Conservation (phyloP, 2,329 filamentous ascomycete genomes). For the Talaromyces amestolkiae region DNA sequence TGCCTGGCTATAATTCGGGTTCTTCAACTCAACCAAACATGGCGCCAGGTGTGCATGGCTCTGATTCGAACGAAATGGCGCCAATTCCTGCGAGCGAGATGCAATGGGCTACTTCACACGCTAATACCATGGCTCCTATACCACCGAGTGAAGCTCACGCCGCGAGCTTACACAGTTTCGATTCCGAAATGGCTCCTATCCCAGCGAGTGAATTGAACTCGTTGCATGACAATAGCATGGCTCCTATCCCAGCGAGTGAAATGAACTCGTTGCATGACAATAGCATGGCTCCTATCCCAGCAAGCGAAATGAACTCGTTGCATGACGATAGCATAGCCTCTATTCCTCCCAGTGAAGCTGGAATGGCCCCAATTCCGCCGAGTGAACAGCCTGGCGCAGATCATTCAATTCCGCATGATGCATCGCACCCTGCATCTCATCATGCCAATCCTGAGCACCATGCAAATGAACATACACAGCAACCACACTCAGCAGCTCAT, state of each 20-base stretch:
- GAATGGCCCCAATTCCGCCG: conserved; percentile 10
- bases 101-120: not conserved
- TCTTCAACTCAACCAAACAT: not conserved
- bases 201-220: not conserved
- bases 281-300: not conserved
- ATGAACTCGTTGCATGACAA: not conserved
- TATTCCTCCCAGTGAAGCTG: conserved; percentile 4
- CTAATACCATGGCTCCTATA: conserved; percentile 9
- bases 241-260: not conserved
- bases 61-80: not conserved
- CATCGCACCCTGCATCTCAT: not conserved
- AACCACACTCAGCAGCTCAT: not conserved
- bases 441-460: not conserved
- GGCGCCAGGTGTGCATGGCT: not conserved
- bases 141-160: conserved; percentile 7
- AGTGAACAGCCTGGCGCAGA: conserved; percentile 1
- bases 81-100: conserved; percentile 5
- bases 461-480: not conserved
- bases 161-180: not conserved
- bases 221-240: not conserved
- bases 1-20: not conserved
- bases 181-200: conserved; percentile 10
- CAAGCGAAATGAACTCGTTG: not conserved
- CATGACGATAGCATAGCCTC: not conserved
- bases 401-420: not conserved